Conservation (phyloP, 164 flowering plant species). For the Magnolia sinica region DNA sequence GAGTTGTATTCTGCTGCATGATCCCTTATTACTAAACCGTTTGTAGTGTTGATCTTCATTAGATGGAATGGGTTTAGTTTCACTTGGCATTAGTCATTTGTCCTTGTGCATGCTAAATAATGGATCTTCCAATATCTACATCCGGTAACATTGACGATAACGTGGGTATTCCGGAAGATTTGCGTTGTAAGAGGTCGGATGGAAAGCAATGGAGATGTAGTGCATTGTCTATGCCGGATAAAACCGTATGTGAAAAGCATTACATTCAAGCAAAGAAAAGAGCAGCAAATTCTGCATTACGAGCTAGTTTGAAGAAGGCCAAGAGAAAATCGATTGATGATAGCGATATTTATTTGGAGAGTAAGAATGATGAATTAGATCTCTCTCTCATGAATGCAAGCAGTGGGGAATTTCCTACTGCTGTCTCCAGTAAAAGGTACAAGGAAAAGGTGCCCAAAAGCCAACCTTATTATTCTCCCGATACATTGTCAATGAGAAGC, state of each 20-base stretch:
- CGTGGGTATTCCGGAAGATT: conserved; percentile 84
- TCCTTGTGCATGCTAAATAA: conserved; percentile 15
- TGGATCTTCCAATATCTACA: conserved; percentile 53
- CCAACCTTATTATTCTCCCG: conserved; percentile 52
- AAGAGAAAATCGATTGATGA: conserved; percentile 64
- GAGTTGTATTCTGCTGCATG: neutral
- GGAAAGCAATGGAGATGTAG: conserved; percentile 99
- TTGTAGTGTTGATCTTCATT: neutral
- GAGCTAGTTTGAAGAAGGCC: conserved; percentile 77
- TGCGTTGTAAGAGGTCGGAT: conserved; percentile 94
- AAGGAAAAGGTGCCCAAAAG: conserved; percentile 46
- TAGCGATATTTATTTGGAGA: conserved; percentile 54
- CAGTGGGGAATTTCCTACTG: conserved; percentile 32
- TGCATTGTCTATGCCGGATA: conserved; percentile 96
- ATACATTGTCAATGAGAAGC: conserved; percentile 41
- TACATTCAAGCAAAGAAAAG: conserved; percentile 94
- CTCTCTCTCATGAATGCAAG: conserved; percentile 31
- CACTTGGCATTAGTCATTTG: neutral
- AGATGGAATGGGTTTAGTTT: neutral
- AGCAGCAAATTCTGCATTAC: conserved; percentile 86
- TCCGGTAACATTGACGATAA: conserved; percentile 65
- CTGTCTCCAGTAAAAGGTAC: conserved; percentile 38
- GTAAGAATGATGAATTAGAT: conserved; percentile 72
- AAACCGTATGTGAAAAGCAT: conserved; percentile 95
- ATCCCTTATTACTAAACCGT: neutral